A percentile compares a stretch with the other conserved stretches of the same genome.
Evolutionary conservation across 1,284 basidiomycete species (phyloP).

Genomic region (Schizophyllum amplum): DNA sequence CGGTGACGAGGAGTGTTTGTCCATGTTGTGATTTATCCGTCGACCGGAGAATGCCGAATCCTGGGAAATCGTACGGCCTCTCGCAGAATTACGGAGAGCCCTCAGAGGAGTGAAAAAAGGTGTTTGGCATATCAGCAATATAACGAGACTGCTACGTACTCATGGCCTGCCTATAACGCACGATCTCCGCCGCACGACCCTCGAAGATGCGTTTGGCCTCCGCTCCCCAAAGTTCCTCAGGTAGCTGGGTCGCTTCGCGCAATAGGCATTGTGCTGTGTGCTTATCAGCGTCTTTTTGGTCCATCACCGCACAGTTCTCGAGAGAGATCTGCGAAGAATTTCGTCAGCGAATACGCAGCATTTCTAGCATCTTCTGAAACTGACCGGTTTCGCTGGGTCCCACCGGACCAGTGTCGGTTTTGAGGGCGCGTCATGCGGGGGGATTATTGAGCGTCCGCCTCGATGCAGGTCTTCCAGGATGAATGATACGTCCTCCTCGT

Average conservation of each 20-base stretch:
- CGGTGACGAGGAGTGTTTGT: neutral
- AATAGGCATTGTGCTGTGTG: conserved; percentile 27
- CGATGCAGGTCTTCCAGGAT: conserved; percentile 80
- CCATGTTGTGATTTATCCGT: no score
- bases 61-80: no score
- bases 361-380: neutral
- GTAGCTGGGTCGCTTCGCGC: neutral
- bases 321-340: conserved; percentile 31
- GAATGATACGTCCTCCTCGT: conserved; percentile 74
- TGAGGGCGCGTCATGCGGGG: conserved; percentile 65
- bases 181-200: conserved; percentile 2
- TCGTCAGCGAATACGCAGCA: neutral
- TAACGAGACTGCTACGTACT: neutral
- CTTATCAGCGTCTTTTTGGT: conserved; percentile 61
- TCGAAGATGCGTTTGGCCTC: neutral
- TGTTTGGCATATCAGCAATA: no score
- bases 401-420: conserved; percentile 74
- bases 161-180: neutral
- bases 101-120: no score
- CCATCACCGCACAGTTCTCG: conserved; percentile 80
- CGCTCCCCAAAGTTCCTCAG: conserved; percentile 1
- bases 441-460: conserved; percentile 73
- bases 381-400: conserved; percentile 49
- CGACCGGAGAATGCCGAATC: no score
- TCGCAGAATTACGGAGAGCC: no score